A percentile compares a stretch with the other conserved stretches of the same genome.
Conservation (phyloP, 805 yeast species). For the Saccharomycopsis fibuligera region DNA sequence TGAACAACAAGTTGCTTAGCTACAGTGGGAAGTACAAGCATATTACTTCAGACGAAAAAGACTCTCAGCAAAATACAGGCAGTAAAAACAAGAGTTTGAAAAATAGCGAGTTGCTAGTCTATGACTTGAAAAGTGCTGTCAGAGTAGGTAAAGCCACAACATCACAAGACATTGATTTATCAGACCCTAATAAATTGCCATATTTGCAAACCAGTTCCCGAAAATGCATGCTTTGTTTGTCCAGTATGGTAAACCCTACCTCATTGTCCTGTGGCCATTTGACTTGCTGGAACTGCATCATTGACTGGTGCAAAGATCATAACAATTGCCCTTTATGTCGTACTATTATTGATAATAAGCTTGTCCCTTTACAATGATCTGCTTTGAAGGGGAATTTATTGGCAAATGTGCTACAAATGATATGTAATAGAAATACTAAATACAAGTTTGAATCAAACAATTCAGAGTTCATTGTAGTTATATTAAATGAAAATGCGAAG, state of each 20-base stretch:
- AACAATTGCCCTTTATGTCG: constrained; percentile 92
- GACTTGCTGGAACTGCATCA: constrained; percentile 87
- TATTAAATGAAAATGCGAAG: too few relatives aligned
- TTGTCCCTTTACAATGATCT: constrained; percentile 15
- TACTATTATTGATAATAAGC: constrained; percentile 47
- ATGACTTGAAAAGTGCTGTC: constrained; percentile 9
- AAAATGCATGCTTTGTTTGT: constrained; percentile 78
- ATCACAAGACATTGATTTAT: constrained; percentile 38
- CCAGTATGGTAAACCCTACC: constrained; percentile 74
- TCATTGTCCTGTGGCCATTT: constrained; percentile 88
- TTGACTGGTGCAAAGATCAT: constrained; percentile 82
- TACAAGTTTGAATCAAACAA: too few relatives aligned
- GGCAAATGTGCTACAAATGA: too few relatives aligned
- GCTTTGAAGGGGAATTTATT: too few relatives aligned
- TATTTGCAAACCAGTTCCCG: constrained; percentile 68
- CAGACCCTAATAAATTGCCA: constrained; percentile 50
- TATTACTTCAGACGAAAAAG: neutral
- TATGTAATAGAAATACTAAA: too few relatives aligned
- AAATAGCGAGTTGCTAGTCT: too few relatives aligned
- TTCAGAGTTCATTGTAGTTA: too few relatives aligned
- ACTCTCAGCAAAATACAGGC: constrained; percentile 18
- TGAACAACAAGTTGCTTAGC: neutral
- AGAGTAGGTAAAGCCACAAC: neutral
- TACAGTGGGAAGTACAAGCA: neutral
- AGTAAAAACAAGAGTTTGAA: constrained; percentile 22